Base-by-base conservation (phyloP, 2,329 filamentous ascomycete species). In the Teratosphaeria destructans region DNA sequence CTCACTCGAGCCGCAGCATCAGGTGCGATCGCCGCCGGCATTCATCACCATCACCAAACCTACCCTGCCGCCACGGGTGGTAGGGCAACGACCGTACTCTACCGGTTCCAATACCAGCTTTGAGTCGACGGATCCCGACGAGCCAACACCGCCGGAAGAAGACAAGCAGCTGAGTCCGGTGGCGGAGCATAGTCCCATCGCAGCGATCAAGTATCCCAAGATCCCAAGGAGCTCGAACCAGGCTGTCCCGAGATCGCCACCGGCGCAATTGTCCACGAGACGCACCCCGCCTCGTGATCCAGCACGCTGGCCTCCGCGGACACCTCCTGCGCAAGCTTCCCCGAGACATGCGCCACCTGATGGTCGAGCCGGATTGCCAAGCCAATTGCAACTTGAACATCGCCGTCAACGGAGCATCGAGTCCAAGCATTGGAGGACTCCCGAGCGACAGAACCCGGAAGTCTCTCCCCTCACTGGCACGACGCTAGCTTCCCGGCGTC, bases 211-310 rank as follows among this genome's bases (percentile, higher is more conserved):
- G 37, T 80, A 80, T 62, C 78, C 78, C 6, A 79, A 79, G 63
- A 70, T 80, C 2, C 78, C 78, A 2, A 69, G 78, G 14, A 73
- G 76, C 19, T 75, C 74, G 6, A 79, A 78, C 56, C 77, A 79
- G 62, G 66, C 74, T 2, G 74, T 79, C 1, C 75, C 77, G 29
- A 57, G 61, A n/a, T 60, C 56, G 14, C 62, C 61, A 23, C 47
- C 49, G 2, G 39, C 54, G n/a, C 53, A 37, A 26, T 5, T 55
- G 16, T 39, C 60, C 5, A 34, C 60, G 16, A 26, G 29, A 29
- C 43, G 4, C 34, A 39, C 52, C 3, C 23, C 43, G 43, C 43
- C 2, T 49, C 43, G 43, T 19, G n/a, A 23, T 49, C n/a, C n/a
- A 8, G 3, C n/a, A 49, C 43, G 43, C 43, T 10, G n/a, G 43